Evolutionary conservation across 805 yeast species (phyloP).

Genomic region (Sungouiella thailandica): DNA sequence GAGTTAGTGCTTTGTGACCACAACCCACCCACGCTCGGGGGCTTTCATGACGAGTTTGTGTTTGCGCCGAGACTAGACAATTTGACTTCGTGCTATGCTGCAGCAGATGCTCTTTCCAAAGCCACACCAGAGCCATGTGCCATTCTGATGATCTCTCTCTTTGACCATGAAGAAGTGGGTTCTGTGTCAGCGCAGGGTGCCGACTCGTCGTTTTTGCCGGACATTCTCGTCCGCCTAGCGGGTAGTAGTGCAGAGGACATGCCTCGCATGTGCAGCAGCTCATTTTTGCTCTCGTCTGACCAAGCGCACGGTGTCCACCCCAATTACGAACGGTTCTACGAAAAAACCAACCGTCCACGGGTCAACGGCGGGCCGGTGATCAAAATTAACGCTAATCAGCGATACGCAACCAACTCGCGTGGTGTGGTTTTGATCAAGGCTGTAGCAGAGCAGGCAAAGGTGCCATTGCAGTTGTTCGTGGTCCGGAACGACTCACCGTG

Average conservation of each 20-base stretch:
- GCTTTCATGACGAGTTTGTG: constrained; percentile 83
- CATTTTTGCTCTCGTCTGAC: constrained; percentile 87
- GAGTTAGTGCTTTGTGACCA: constrained; percentile 84
- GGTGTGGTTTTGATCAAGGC: constrained; percentile 77
- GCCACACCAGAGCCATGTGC: constrained; percentile 48
- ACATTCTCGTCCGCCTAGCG: constrained; percentile 66
- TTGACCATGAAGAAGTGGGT: constrained; percentile 96
- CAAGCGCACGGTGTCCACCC: constrained; percentile 98
- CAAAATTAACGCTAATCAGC: constrained; percentile 90
- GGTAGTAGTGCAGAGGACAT: constrained; percentile 31
- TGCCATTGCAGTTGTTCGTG: constrained; percentile 92
- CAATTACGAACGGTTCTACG: constrained; percentile 74
- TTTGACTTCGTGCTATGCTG: constrained; percentile 79
- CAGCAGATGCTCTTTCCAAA: constrained; percentile 64
- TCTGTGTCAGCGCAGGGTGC: constrained; percentile 96
- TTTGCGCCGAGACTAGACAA: constrained; percentile 92
- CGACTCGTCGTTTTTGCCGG: constrained; percentile 83
- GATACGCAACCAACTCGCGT: constrained; percentile 90
- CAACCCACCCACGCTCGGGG: constrained; percentile 80
- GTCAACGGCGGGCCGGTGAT: constrained; percentile 89
- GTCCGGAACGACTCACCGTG: constrained; percentile 90
- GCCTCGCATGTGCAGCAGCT: constrained; percentile 44
- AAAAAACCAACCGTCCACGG: constrained; percentile 70
- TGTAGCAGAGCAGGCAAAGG: constrained; percentile 58
- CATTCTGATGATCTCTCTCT: constrained; percentile 71